phyloP scores from a whole-genome alignment of 129 eudicot species.

The Lonicera japonica region DNA sequence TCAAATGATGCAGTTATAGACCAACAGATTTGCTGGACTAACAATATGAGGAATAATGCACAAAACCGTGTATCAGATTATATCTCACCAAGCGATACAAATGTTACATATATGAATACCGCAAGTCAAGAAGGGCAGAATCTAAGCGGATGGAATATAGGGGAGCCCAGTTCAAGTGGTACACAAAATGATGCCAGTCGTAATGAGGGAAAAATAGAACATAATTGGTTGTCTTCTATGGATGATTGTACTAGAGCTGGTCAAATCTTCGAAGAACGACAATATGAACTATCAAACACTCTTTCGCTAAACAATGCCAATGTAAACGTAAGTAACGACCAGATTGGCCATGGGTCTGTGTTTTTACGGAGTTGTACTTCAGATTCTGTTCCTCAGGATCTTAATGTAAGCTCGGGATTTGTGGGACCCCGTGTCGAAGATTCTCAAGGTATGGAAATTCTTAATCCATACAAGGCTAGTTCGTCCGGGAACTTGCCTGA shows the following conservation, averaged over 20 bases:
- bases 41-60: conserved; percentile 35
- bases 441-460: background rate
- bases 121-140: conserved; percentile 34
- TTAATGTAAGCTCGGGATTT: conserved; percentile 31
- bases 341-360: conserved; percentile 19
- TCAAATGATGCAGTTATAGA: conserved; percentile 47
- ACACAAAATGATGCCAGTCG: background rate
- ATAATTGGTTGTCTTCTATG: background rate
- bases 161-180: conserved; percentile 61
- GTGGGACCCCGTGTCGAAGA: conserved; percentile 25
- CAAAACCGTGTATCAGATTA: too few species aligned
- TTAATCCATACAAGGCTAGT: conserved; percentile 22
- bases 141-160: conserved; percentile 45
- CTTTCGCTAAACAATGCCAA: conserved; percentile 37
- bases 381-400: conserved; percentile 33
- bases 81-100: conserved; percentile 24
- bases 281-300: conserved; percentile 32
- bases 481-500: conserved; percentile 21
- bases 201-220: background rate
- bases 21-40: conserved; percentile 55
- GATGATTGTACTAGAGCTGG: conserved; percentile 13
- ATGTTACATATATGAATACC: conserved; percentile 25
- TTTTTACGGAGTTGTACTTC: conserved; percentile 32
- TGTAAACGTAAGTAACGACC: conserved; percentile 33
- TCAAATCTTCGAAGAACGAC: conserved; percentile 29